Evolutionary conservation across 2,329 filamentous ascomycete genomes (phyloP).

Genomic region (Plenodomus tracheiphilus): DNA sequence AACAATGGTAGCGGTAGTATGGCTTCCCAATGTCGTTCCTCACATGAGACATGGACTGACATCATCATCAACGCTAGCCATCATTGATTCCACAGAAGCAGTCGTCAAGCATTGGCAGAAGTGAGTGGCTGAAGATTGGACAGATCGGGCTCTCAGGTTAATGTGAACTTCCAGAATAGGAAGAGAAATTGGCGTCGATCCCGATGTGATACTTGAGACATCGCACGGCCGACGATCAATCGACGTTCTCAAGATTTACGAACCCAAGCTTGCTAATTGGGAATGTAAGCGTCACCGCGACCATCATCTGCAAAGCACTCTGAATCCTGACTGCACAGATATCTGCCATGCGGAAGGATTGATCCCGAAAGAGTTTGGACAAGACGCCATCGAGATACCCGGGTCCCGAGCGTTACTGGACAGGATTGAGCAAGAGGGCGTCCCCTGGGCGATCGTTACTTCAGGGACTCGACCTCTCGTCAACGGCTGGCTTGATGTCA

Average conservation of each 20-base stretch:
- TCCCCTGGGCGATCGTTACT: slow-evolving; percentile 81
- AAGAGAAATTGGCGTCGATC: slow-evolving; percentile 79
- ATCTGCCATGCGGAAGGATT: slow-evolving; percentile 76
- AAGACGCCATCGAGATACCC: slow-evolving; percentile 81
- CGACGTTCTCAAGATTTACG: slow-evolving; percentile 77
- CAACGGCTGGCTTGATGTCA: slow-evolving; percentile 54
- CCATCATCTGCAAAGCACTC: not conserved
- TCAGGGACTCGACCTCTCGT: slow-evolving; percentile 54
- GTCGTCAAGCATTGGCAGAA: slow-evolving; percentile 77
- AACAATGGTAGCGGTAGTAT: not conserved
- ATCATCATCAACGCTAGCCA: slow-evolving; percentile 29
- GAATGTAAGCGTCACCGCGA: slow-evolving; percentile 68
- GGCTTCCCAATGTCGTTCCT: not conserved
- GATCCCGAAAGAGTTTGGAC: slow-evolving; percentile 75
- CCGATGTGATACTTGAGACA: slow-evolving; percentile 82
- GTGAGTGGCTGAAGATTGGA: slow-evolving; percentile 48
- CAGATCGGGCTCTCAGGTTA: slow-evolving; percentile 4
- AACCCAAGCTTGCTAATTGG: slow-evolving; percentile 86
- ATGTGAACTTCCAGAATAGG: slow-evolving; percentile 63
- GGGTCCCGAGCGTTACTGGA: slow-evolving; percentile 74
- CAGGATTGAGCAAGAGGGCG: slow-evolving; percentile 62
- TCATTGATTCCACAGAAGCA: slow-evolving; percentile 79
- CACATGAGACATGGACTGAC: not conserved
- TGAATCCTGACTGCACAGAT: slow-evolving; percentile 56
- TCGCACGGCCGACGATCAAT: slow-evolving; percentile 91